These are phyloP conservation scores for Volvox carteri DNA, from an alignment of 163 green algal genomes.

Conservation along the genomic window DNA sequence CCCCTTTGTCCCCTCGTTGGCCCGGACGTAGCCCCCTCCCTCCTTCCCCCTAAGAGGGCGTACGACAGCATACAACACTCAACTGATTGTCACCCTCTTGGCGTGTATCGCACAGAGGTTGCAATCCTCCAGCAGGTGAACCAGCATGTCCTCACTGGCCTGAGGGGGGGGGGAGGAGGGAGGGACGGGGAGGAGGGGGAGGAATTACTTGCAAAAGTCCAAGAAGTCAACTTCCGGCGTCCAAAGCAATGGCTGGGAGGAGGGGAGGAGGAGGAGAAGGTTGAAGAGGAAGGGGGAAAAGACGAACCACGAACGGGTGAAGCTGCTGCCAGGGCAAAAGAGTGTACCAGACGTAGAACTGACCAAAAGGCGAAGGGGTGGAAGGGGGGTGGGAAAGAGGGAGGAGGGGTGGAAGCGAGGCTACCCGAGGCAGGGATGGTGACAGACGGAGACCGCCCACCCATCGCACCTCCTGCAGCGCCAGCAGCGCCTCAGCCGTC, in stretches of 20 bases:
- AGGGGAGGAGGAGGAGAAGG: too few relatives aligned
- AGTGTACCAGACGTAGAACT: too few relatives aligned
- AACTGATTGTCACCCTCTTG: conserved; percentile 96
- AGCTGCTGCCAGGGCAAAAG: too few relatives aligned
- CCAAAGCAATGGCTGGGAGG: too few relatives aligned
- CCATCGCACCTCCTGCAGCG: conserved; percentile 89
- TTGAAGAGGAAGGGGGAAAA: too few relatives aligned
- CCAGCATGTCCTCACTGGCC: conserved; percentile 89
- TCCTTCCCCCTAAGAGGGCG: too few relatives aligned
- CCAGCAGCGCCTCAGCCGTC: conserved; percentile 94
- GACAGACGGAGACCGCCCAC: background rate
- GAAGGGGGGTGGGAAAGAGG: background rate
- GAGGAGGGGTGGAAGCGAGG: background rate
- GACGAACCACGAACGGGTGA: too few relatives aligned
- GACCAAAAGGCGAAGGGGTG: background rate
- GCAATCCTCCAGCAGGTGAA: conserved; percentile 93
- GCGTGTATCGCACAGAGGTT: conserved; percentile 98
- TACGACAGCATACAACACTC: background rate
- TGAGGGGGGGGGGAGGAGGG: conserved; percentile 9
- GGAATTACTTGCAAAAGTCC: too few relatives aligned
- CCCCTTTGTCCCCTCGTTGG: too few relatives aligned
- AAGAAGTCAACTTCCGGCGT: too few relatives aligned
- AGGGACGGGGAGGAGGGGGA: background rate
- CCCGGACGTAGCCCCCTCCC: too few relatives aligned
- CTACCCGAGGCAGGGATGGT: background rate